These are phyloP conservation scores for Marasmius sp. DNA, from an alignment of 1,284 basidiomycete genomes.

Conservation along the genomic window DNA sequence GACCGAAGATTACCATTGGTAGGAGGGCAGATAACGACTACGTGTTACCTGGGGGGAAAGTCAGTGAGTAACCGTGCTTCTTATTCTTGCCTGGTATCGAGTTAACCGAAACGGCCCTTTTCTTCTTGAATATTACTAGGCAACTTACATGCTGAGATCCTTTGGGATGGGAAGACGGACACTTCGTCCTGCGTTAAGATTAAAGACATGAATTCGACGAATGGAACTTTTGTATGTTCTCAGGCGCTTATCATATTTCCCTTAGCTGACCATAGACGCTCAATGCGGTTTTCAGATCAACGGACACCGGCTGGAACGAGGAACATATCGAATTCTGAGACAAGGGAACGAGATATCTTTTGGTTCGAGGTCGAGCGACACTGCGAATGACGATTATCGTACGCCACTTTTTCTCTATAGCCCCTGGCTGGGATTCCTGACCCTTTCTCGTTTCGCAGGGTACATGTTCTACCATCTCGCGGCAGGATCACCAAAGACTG, in stretches of 20 bases:
- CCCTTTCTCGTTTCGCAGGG: slow-evolving; percentile 5
- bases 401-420: slow-evolving; percentile 24
- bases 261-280: no score
- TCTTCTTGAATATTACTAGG: slow-evolving; percentile 39
- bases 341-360: slow-evolving; percentile 86
- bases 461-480: slow-evolving; percentile 44
- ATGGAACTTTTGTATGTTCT: slow-evolving; percentile 80
- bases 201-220: slow-evolving; percentile 68
- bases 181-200: slow-evolving; percentile 60
- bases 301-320: slow-evolving; percentile 60
- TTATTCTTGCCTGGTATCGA: neutral
- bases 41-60: slow-evolving; percentile 62
- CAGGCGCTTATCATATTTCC: no score
- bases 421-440: neutral
- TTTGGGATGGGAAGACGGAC: slow-evolving; percentile 63
- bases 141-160: slow-evolving; percentile 63
- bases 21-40: slow-evolving; percentile 54
- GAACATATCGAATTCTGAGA: slow-evolving; percentile 56
- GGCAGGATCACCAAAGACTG: slow-evolving; percentile 43
- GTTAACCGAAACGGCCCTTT: neutral
- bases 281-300: slow-evolving; percentile 57
- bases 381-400: slow-evolving; percentile 55
- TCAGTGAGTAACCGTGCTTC: slow-evolving; percentile 56
- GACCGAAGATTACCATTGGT: slow-evolving; percentile 51
- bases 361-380: slow-evolving; percentile 53